These are phyloP conservation scores for Murraya paniculata DNA, from an alignment of 345 rosid genomes.

Conservation along the genomic window DNA sequence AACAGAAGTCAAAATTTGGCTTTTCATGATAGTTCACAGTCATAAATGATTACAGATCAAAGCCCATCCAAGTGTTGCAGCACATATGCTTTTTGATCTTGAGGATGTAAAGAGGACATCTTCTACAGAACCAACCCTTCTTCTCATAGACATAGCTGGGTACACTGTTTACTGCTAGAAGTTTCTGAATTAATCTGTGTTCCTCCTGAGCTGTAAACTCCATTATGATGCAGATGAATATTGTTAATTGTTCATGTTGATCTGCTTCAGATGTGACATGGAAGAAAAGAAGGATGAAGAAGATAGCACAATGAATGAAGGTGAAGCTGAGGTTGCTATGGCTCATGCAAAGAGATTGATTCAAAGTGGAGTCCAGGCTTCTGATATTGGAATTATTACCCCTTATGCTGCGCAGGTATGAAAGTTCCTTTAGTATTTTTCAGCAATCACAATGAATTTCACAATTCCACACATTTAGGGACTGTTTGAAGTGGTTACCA, in stretches of 20 bases:
- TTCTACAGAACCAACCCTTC: slow-evolving; percentile 81
- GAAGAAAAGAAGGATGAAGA: slow-evolving; percentile 99
- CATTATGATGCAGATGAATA: background rate
- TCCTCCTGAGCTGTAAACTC: background rate
- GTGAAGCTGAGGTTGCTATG: slow-evolving; percentile 91
- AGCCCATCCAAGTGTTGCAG: slow-evolving; percentile 87
- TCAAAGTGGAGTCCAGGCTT: slow-evolving; percentile 66
- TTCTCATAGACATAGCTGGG: slow-evolving; percentile 87
- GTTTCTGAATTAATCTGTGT: slow-evolving; percentile 2
- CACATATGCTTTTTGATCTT: slow-evolving; percentile 80
- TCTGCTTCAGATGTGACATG: slow-evolving; percentile 78
- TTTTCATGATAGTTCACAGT: background rate
- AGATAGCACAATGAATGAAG: slow-evolving; percentile 91
- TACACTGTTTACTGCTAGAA: slow-evolving; percentile 22
- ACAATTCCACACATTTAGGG: background rate
- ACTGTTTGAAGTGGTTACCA: background rate
- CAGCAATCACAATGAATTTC: slow-evolving; percentile 5
- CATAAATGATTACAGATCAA: slow-evolving; percentile 41
- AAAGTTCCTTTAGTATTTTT: background rate
- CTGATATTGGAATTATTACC: slow-evolving; percentile 86
- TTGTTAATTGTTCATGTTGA: slow-evolving; percentile 6
- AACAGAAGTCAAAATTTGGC: background rate
- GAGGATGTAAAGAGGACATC: slow-evolving; percentile 61
- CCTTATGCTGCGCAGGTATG: slow-evolving; percentile 95
- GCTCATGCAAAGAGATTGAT: slow-evolving; percentile 86